Percentiles rank a stretch among this genome's conserved stretches.
Conservation (phyloP, 148 eudicot genomes). For the Rheum nobile region DNA sequence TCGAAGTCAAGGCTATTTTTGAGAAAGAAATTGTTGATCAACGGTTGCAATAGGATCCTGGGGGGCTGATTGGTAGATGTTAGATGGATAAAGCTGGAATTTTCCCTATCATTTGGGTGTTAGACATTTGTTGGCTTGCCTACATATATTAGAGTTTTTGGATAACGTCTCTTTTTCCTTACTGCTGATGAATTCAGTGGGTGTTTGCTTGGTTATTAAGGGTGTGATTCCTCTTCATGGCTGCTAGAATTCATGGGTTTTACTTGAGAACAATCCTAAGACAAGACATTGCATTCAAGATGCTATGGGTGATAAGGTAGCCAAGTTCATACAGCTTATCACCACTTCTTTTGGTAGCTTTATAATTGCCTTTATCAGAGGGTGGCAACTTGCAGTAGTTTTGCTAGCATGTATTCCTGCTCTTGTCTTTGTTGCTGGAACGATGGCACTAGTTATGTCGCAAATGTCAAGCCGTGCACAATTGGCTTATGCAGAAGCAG, state of each 20-base stretch:
- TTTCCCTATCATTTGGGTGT: no score
- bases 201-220: no score
- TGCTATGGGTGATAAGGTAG: constrained; percentile 95
- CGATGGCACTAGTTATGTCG: constrained; percentile 38
- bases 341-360: constrained; percentile 70
- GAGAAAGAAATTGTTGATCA: no score
- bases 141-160: no score
- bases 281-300: constrained; percentile 81
- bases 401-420: constrained; percentile 48
- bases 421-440: constrained; percentile 42
- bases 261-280: constrained; percentile 65
- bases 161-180: no score
- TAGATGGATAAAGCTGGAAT: no score
- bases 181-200: no score
- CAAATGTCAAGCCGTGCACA: constrained; percentile 63
- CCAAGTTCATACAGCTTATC: constrained; percentile 55
- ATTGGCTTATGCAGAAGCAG: constrained; percentile 67
- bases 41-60: no score
- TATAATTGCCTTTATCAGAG: constrained; percentile 48
- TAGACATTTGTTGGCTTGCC: no score
- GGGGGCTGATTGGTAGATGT: no score
- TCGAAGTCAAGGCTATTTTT: no score
- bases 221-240: no score
- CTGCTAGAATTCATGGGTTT: constrained; percentile 56
- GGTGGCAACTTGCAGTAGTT: constrained; percentile 74